These are phyloP conservation scores for Coix lacrymajobi DNA, from an alignment of 176 grass and related monocot species.

Conservation along the genomic window DNA sequence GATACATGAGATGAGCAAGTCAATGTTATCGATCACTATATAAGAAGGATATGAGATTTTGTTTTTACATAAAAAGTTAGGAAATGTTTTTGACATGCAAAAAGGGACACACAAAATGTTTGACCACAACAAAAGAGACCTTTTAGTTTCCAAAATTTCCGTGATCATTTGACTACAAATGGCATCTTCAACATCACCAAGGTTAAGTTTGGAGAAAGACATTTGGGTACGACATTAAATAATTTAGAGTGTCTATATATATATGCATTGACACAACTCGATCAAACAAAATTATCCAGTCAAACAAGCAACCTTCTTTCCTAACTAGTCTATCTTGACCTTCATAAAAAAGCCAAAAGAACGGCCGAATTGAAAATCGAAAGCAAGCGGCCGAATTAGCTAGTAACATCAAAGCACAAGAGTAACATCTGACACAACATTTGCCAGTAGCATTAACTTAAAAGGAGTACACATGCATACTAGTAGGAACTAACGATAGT, in stretches of 20 bases:
- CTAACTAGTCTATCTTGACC: not conserved
- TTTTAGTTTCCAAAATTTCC: not conserved
- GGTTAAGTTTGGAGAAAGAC: not conserved
- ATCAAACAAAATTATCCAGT: conserved; percentile 6
- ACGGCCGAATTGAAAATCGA: not conserved
- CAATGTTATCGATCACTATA: not conserved
- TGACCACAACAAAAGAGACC: no score
- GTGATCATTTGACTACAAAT: not conserved
- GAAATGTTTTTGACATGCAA: not conserved
- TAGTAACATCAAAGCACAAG: not conserved
- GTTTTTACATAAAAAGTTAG: not conserved
- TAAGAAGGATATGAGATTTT: not conserved
- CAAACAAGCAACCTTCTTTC: not conserved
- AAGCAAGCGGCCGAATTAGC: not conserved
- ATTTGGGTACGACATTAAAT: not conserved
- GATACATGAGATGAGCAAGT: not conserved
- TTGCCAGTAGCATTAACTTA: conserved; percentile 4
- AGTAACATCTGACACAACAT: not conserved
- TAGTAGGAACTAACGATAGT: not conserved
- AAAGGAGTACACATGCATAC: conserved; percentile 19
- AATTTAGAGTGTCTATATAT: not conserved
- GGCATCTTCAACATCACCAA: not conserved
- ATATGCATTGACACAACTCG: not conserved
- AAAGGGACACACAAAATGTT: not conserved
- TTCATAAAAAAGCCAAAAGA: not conserved